phyloP scores from a whole-genome alignment of 495 filamentous ascomycete genomes.

The Pyronema omphalodes region DNA sequence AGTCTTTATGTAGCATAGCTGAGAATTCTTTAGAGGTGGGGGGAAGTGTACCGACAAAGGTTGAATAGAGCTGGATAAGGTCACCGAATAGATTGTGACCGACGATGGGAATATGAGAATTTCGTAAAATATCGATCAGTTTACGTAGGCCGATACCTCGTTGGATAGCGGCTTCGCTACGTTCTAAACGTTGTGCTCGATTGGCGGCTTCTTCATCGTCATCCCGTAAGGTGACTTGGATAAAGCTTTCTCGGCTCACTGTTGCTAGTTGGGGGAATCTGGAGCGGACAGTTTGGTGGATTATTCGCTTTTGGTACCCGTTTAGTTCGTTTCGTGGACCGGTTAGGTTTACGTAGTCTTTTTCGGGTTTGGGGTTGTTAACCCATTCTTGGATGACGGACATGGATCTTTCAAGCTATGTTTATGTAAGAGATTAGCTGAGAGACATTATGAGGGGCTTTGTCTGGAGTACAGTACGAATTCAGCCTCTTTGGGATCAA shows the following conservation, averaged over 20 bases:
- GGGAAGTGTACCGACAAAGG: conserved; percentile 29
- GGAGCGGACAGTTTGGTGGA: conserved; percentile 47
- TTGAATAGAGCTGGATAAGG: conserved; percentile 40
- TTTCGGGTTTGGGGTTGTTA: conserved; percentile 24
- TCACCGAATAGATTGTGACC: conserved; percentile 68
- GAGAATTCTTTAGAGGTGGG: not conserved
- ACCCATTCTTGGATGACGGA: conserved; percentile 32
- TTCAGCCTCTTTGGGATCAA: conserved; percentile 36
- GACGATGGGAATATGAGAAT: conserved; percentile 31
- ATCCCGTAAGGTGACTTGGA: conserved; percentile 28
- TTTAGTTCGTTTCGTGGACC: conserved; percentile 19
- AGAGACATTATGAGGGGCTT: not conserved
- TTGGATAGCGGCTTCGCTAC: conserved; percentile 29
- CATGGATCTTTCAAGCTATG: conserved; percentile 32
- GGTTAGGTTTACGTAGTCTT: conserved; percentile 28
- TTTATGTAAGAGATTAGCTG: not conserved
- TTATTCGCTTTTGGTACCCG: conserved; percentile 40
- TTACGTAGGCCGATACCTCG: conserved; percentile 45
- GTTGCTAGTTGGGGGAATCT: conserved; percentile 40
- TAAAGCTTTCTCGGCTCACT: conserved; percentile 11
- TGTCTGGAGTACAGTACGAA: conserved; percentile 24
- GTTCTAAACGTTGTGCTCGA: conserved; percentile 25
- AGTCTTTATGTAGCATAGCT: not conserved
- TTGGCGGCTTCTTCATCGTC: conserved; percentile 30
- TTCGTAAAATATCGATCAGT: conserved; percentile 46